Evolutionary conservation across 2,329 filamentous ascomycete genomes (phyloP), one percentile per base, ranked within the genome.

Genomic region (Elsinoe australis): DNA sequence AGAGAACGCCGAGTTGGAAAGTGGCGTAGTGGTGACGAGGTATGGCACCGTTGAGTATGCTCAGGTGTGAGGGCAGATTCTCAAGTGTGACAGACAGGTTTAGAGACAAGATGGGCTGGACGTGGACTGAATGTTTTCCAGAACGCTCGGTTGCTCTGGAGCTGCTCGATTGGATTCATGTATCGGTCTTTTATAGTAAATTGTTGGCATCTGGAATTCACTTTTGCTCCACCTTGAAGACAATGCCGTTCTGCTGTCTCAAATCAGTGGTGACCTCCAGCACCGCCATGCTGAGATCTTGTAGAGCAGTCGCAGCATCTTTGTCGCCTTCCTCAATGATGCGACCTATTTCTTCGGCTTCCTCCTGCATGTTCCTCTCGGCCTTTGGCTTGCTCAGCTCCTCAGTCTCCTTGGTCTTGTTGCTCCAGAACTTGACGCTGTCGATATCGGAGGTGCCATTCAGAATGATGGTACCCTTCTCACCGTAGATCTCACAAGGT

Each of bases 401-500:
- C 52, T 65, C 59, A 28, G 54, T 67, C 50, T 58, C 58, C 59
- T 73, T 72, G 7, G 56, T 68, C 59, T 62, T 65, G n/a, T 67
- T 63, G 53, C 71, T 64, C 60, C 61, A 64, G 24, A 67, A 62
- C 41, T 58, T 61, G 28, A 73, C 58, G 18, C 56, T 63, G 34
- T 62, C 61, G 38, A 74, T 69, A 52, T 73, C 70, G 39, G 70
- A 69, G 12, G 71, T 67, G 0, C 56, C 64, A 31, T 70, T 69
- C 7, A 69, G 55, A 3, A 63, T 61, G 14, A 74, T 49, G 31
- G 70, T 72, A 2, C 70, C 71, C 51, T 67, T 69, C 54, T 71
- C 66, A 9, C 71, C 70, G 52, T 69, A 73, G 1, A 74, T 58
- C 55, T 74, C 71, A 24, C 68, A 62, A 5, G 67, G 67, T 12